Conservation (phyloP, 805 yeast genomes). For the Sungouiozyma ichnusensis region DNA sequence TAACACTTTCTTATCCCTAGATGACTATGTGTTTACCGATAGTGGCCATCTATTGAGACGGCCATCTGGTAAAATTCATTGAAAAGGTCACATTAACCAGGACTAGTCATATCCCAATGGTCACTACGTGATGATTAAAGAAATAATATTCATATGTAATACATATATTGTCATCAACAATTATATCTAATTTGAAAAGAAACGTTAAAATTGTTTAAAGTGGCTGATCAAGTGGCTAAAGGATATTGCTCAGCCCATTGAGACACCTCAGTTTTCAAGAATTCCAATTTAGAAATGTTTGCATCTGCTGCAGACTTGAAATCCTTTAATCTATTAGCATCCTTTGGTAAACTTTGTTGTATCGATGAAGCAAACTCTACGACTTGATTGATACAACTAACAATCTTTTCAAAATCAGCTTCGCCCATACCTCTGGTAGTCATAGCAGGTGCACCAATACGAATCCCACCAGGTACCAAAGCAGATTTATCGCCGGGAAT, state of each 20-base stretch:
- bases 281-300: constrained; percentile 58
- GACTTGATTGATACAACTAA: constrained; percentile 68
- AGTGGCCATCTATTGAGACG: constrained; percentile 50
- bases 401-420: constrained; percentile 74
- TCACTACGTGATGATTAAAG: too few relatives aligned
- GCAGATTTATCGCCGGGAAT: constrained; percentile 98
- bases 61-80: background rate
- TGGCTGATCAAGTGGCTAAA: too few relatives aligned
- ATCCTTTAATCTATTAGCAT: constrained; percentile 91
- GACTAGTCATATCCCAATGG: too few relatives aligned
- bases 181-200: constrained; percentile 1
- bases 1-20: constrained; percentile 34
- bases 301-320: constrained; percentile 74
- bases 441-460: constrained; percentile 99
- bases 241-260: constrained; percentile 90
- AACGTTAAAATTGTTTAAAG: too few relatives aligned
- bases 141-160: background rate
- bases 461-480: constrained; percentile 90
- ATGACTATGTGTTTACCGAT: constrained; percentile 47
- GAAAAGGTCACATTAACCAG: too few relatives aligned
- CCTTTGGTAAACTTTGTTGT: constrained; percentile 76
- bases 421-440: constrained; percentile 92
- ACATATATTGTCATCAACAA: background rate
- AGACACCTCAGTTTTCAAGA: constrained; percentile 66
- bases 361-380: constrained; percentile 64